Percentiles rank a stretch among this genome's conserved stretches.
Conservation (phyloP, 768 basidiomycete genomes). For the Podaxis sp. region DNA sequence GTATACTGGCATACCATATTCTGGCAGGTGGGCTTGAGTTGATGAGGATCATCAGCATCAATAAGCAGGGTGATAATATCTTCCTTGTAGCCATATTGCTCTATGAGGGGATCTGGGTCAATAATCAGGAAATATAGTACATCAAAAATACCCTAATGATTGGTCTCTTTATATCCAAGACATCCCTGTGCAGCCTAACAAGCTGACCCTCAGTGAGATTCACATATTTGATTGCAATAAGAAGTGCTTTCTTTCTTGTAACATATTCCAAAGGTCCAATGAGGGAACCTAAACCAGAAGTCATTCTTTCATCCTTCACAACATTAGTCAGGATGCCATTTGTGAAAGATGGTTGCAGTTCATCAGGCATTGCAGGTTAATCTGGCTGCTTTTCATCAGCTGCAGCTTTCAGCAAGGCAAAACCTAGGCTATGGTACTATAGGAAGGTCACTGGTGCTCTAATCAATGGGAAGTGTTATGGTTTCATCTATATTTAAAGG, state of each 20-base stretch:
- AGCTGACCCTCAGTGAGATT: slow-evolving; percentile 16
- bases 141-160: slow-evolving; percentile 28
- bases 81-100: slow-evolving; percentile 30
- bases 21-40: slow-evolving; percentile 33
- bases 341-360: not conserved
- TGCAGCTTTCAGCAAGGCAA: not conserved
- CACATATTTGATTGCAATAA: slow-evolving; percentile 33
- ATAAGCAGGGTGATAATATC: slow-evolving; percentile 40
- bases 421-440: not conserved
- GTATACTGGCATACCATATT: slow-evolving; percentile 37
- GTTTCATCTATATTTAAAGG: too few species aligned
- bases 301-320: not conserved
- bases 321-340: not conserved
- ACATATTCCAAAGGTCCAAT: too few species aligned
- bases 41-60: slow-evolving; percentile 27
- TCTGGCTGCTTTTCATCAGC: not conserved
- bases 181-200: slow-evolving; percentile 35
- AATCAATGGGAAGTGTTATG: not conserved
- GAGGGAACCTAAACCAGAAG: not conserved
- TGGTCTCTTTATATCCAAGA: slow-evolving; percentile 26
- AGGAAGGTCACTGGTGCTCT: not conserved
- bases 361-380: not conserved
- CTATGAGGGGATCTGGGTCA: slow-evolving; percentile 5
- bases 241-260: slow-evolving; percentile 26
- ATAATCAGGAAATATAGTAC: not conserved